Conservation (phyloP, 306 rosid genomes). For the Vachellia collinsii region DNA sequence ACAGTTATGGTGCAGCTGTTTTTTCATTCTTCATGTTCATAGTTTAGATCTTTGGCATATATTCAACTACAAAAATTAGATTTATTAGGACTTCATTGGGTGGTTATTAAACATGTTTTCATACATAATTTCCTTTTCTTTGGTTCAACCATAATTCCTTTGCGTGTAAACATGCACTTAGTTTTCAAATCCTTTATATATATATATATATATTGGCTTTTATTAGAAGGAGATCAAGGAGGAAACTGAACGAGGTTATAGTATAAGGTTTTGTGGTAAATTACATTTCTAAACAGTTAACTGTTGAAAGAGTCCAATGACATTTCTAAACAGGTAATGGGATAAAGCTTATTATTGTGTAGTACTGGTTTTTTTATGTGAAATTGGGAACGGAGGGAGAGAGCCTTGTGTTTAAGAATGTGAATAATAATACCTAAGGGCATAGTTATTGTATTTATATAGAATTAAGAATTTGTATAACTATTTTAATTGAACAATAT, state of each 20-base stretch:
- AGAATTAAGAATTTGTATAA: neutral
- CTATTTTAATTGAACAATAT: too few species aligned
- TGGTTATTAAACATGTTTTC: neutral
- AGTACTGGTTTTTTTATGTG: neutral
- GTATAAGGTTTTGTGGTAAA: neutral
- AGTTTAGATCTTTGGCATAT: constrained; percentile 18
- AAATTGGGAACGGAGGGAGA: neutral
- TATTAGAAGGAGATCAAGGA: neutral
- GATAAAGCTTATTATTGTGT: neutral
- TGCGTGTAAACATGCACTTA: neutral
- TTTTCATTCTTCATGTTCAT: constrained; percentile 14
- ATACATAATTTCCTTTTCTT: neutral
- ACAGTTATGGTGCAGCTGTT: constrained; percentile 28
- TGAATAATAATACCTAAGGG: neutral
- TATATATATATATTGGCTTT: neutral
- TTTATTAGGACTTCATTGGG: neutral
- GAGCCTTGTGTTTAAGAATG: neutral
- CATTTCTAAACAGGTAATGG: neutral
- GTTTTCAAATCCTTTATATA: neutral
- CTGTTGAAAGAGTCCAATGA: neutral
- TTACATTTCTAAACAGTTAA: neutral
- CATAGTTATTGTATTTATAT: neutral
- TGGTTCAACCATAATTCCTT: neutral
- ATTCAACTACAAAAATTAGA: constrained; percentile 3
- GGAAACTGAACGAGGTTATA: neutral